Base-by-base conservation (phyloP, 2,329 filamentous ascomycete genomes). In the Microdochium trichocladiopsis region DNA sequence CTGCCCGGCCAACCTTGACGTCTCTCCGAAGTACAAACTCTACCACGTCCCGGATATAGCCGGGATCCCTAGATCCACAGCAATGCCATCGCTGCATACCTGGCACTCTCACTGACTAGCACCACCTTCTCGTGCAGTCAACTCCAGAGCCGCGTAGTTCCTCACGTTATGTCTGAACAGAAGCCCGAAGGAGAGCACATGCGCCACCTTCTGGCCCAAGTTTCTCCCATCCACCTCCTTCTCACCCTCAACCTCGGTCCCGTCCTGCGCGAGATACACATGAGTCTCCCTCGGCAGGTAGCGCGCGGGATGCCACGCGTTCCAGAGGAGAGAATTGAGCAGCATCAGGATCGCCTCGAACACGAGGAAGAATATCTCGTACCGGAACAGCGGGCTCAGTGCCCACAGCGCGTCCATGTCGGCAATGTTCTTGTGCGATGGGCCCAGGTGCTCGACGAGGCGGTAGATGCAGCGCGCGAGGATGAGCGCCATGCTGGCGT, bases 381-480 rank as follows among this genome's bases (percentile, higher is more conserved):
- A 68, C 4, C 65, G 61, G 24, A 76, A 49, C 1, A 75, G 58
- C 0, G 72, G 68, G n/a, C 62, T 67, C 2, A 72, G 51, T 10
- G 50, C 50, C 16, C n/a, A 33, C 8, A 62, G 50, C 45, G 65
- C 56, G 56, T 67, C 67, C 18, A 62, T 57, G 16, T 63, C 61
- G 14, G 65, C 58, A 4, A 68, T 60, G 9, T 71, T 60, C 11
- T 67, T 62, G n/a, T 61, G 56, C 1, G 68, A 62, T 10, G 12
- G 23, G 47, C 21, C 47, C 37, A 73, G 70, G 60, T 74, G 76
- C 57, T 80, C 76, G 23, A 74, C 63, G 0, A 76, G 66, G 12
- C 78, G 72, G 59, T 72, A 81, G 49, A 78, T 66, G 56, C 74
- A 77, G n/a, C 78, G 71, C 3, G 67, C 57, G 10, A 74, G 66